Base-by-base conservation (phyloP, 2,329 filamentous ascomycete species). In the Penicillium polonicum region DNA sequence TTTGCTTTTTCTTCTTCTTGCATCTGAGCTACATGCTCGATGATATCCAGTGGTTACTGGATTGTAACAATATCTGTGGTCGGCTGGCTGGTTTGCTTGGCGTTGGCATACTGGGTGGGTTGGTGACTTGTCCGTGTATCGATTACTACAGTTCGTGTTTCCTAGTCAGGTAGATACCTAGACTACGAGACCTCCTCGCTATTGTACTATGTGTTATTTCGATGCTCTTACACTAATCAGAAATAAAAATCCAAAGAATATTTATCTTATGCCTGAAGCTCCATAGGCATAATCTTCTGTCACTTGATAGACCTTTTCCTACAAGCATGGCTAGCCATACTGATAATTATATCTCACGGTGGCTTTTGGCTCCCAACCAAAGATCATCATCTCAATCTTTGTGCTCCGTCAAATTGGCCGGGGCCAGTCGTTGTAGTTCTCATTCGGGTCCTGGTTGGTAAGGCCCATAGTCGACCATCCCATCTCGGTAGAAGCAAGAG, bases 211-310 rank as follows among this genome's bases (percentile, higher is more conserved):
- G 38, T 44, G 49, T 44, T 33, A 44, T 12, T 41, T 41, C 10
- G 17, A 15, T 46, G 13, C 17, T 46, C 8, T 19, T 21, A 33
- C 15, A 9, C 29, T 33, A 10, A 19, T 23, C 17, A 8, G 19
- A 25, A 50, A 33, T 54, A 35, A 41, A 55, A 23, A 51, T 41
- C 27, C 36, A 62, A 61, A 55, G 15, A 27, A 44, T 62, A 61
- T 17, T 13, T 2, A 13, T 33, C 5, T 33, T 13, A 31, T 31
- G 29, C 12, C 12, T 13, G 10, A 31, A 31, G 31, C 31, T 33
- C 12, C 31, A 13, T 33, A 3, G 31, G 12, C 31, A 13, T 33
- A 6, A 33, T 33, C 12, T 33, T 33, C 31, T 33, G 31, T 12
- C 31, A 15, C 5, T 33, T 33, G 31, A 15, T 33, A 31, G 29